phyloP scores from a whole-genome alignment of 352 stramenopile genomes.

The Globisporangium acanthophoron region DNA sequence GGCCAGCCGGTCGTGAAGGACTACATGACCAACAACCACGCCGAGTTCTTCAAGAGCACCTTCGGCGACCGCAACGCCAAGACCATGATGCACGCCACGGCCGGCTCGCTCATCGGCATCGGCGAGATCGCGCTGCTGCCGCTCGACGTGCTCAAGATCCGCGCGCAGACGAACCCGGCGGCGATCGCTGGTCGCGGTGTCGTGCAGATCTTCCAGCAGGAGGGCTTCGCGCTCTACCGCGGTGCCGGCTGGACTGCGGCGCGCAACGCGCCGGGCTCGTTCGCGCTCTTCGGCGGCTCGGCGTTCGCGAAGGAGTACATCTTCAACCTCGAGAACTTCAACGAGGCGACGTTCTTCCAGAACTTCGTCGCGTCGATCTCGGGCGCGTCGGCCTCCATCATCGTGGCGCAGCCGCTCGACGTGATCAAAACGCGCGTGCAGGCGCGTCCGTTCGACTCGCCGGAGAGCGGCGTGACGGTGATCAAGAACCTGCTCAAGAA shows the following conservation, averaged over 20 bases:
- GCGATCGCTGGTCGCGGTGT: slow-evolving; percentile 89
- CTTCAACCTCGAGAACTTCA: slow-evolving; percentile 89
- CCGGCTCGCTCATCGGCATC: slow-evolving; percentile 91
- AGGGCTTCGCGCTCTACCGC: slow-evolving; percentile 90
- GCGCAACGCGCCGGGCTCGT: slow-evolving; percentile 93
- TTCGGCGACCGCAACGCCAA: slow-evolving; percentile 93
- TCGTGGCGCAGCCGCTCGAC: slow-evolving; percentile 91
- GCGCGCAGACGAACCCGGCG: slow-evolving; percentile 93
- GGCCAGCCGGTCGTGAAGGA: slow-evolving; percentile 93
- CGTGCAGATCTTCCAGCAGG: slow-evolving; percentile 89
- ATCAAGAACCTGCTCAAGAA: slow-evolving; percentile 91
- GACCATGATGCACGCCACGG: slow-evolving; percentile 91
- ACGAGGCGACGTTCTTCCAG: slow-evolving; percentile 89
- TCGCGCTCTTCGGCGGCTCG: slow-evolving; percentile 93
- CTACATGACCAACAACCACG: slow-evolving; percentile 88
- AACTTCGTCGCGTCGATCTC: slow-evolving; percentile 87
- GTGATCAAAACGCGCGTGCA: slow-evolving; percentile 96
- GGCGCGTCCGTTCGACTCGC: slow-evolving; percentile 91
- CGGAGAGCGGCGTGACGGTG: slow-evolving; percentile 87
- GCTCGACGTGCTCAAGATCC: slow-evolving; percentile 96
- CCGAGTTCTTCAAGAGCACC: slow-evolving; percentile 76
- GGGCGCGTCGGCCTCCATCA: slow-evolving; percentile 76
- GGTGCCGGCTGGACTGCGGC: slow-evolving; percentile 89
- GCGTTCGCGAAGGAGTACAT: slow-evolving; percentile 87
- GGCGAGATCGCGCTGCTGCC: slow-evolving; percentile 93